phyloP scores from a whole-genome alignment of 2,329 filamentous ascomycete species.

The Pseudogymnoascus verrucosus region DNA sequence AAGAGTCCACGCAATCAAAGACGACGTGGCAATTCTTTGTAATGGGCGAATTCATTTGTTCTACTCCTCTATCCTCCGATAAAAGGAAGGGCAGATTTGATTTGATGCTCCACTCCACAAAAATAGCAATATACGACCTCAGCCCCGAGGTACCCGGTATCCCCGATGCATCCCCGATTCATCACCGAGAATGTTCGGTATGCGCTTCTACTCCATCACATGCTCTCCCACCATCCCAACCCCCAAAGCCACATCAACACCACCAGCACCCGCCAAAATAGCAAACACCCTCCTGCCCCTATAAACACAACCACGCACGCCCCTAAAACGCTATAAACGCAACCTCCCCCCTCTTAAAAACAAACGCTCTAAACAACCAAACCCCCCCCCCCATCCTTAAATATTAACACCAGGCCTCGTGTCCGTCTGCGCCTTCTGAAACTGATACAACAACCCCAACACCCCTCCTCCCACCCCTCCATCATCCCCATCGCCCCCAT shows the following conservation, averaged over 20 bases:
- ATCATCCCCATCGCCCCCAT: slow-evolving; percentile 35
- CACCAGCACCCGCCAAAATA: neutral
- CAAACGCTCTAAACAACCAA: too few species aligned
- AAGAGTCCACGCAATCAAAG: neutral
- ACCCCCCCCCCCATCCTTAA: too few species aligned
- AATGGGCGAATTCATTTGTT: neutral
- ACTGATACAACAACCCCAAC: slow-evolving; percentile 58
- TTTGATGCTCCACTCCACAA: neutral
- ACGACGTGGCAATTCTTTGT: neutral
- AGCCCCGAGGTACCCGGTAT: neutral
- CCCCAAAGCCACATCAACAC: too few species aligned
- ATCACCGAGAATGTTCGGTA: neutral
- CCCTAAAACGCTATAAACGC: neutral
- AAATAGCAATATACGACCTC: neutral
- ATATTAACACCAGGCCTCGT: slow-evolving; percentile 33
- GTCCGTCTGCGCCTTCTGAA: slow-evolving; percentile 52
- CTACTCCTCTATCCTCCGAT: neutral
- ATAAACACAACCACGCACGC: neutral
- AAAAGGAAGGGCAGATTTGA: neutral
- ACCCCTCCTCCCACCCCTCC: slow-evolving; percentile 46
- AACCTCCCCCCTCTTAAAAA: too few species aligned
- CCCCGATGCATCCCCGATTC: neutral
- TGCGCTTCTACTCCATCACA: neutral
- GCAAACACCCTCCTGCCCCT: neutral
- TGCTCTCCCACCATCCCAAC: neutral